Conservation (phyloP, 2,329 filamentous ascomycete genomes). For the Ascochyta clinopodiicola region DNA sequence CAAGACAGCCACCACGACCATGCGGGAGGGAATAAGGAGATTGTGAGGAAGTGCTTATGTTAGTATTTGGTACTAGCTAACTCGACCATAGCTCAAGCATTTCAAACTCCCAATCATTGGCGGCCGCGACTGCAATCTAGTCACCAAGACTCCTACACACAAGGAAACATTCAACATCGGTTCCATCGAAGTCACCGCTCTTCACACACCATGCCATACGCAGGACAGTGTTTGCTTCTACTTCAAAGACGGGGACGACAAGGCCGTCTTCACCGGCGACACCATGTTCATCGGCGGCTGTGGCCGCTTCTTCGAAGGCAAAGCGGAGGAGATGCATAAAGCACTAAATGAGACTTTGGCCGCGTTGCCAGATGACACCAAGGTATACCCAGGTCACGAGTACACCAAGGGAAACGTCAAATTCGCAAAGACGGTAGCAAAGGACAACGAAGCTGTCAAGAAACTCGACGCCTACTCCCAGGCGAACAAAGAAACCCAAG, state of each 20-base stretch:
- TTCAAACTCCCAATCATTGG: slow-evolving; percentile 80
- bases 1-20: slow-evolving; percentile 85
- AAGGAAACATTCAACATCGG: slow-evolving; percentile 83
- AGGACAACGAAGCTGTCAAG: slow-evolving; percentile 73
- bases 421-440: slow-evolving; percentile 77
- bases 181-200: slow-evolving; percentile 77
- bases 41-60: slow-evolving; percentile 60
- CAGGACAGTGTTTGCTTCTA: slow-evolving; percentile 98
- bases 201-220: slow-evolving; percentile 98
- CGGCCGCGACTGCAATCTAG: slow-evolving; percentile 82
- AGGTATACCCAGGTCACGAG: slow-evolving; percentile 93
- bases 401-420: slow-evolving; percentile 98
- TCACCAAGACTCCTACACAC: slow-evolving; percentile 78
- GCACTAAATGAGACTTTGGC: slow-evolving; percentile 87
- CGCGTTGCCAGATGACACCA: slow-evolving; percentile 84
- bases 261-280: slow-evolving; percentile 92
- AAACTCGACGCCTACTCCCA: slow-evolving; percentile 79
- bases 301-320: slow-evolving; percentile 95
- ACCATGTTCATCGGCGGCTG: slow-evolving; percentile 96
- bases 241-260: slow-evolving; percentile 78
- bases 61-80: not conserved
- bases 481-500: slow-evolving; percentile 85
- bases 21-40: slow-evolving; percentile 85
- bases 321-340: slow-evolving; percentile 82
- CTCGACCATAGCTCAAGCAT: slow-evolving; percentile 57